These are phyloP conservation scores for Apophysomyces sp. DNA, from an alignment of 371 early-diverging fungal species.

Conservation along the genomic window DNA sequence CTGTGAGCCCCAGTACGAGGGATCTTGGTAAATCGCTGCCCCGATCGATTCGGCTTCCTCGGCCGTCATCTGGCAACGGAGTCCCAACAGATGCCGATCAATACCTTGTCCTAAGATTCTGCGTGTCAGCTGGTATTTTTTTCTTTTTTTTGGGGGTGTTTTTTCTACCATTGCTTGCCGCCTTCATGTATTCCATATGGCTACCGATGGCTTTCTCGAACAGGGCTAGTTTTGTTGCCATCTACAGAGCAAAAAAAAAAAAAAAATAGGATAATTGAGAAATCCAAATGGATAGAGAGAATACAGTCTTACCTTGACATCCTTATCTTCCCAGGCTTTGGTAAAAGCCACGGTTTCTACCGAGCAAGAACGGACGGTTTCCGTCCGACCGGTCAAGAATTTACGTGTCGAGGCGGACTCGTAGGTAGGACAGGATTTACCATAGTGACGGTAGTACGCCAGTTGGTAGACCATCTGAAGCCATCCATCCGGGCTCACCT, in stretches of 20 bases:
- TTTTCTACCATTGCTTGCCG: slow-evolving; percentile 61
- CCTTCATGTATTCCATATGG: slow-evolving; percentile 68
- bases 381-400: slow-evolving; percentile 85
- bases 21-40: slow-evolving; percentile 69
- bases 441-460: slow-evolving; percentile 76
- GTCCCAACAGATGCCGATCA: slow-evolving; percentile 87
- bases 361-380: slow-evolving; percentile 76
- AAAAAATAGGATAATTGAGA: no score
- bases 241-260: no score
- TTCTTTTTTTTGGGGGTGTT: slow-evolving; percentile 55
- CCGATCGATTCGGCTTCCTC: slow-evolving; percentile 57
- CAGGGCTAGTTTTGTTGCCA: slow-evolving; percentile 53
- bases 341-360: slow-evolving; percentile 67
- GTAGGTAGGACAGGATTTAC: slow-evolving; percentile 71
- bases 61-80: slow-evolving; percentile 79
- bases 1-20: slow-evolving; percentile 63
- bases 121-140: slow-evolving; percentile 45
- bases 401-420: slow-evolving; percentile 85
- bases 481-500: slow-evolving; percentile 80
- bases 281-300: no score
- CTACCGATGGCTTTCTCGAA: slow-evolving; percentile 62
- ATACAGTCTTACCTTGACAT: slow-evolving; percentile 43
- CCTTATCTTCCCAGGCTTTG: slow-evolving; percentile 63
- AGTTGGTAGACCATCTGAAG: slow-evolving; percentile 88
- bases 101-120: slow-evolving; percentile 71